Percentiles rank a stretch among this genome's conserved stretches.
Evolutionary conservation across 2,329 filamentous ascomycete species (phyloP).

Genomic region (Sclerotinia sclerotiorum): DNA sequence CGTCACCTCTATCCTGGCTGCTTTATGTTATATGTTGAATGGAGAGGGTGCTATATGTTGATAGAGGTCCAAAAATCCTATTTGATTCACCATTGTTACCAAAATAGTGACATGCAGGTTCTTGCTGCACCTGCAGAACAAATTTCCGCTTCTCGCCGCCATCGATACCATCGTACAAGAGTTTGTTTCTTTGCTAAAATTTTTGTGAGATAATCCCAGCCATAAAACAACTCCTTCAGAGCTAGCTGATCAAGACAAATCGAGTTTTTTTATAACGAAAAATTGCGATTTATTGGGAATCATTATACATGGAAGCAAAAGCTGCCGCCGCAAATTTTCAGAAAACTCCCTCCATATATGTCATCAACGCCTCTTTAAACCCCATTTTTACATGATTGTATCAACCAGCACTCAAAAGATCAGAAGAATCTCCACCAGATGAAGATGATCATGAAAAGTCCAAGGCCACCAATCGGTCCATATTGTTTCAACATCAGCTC

Average conservation of each 20-base stretch:
- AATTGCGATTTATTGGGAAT: constrained; percentile 22
- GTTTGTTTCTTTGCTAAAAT: background rate
- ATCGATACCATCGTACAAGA: background rate
- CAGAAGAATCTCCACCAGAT: constrained; percentile 93
- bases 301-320: constrained; percentile 23
- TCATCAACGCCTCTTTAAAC: constrained; percentile 16
- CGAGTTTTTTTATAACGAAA: background rate
- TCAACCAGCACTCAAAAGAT: constrained; percentile 22
- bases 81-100: background rate
- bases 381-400: background rate
- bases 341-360: constrained; percentile 18
- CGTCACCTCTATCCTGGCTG: background rate
- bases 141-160: background rate
- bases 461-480: constrained; percentile 81
- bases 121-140: background rate
- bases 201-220: background rate
- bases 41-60: background rate
- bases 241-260: background rate
- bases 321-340: background rate
- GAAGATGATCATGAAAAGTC: constrained; percentile 79
- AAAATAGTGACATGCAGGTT: background rate
- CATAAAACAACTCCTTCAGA: background rate
- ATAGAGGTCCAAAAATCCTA: background rate
- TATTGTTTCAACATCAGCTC: constrained; percentile 96
- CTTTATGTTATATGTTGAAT: background rate